These are phyloP conservation scores for Leishmania amazonensis DNA, from an alignment of 208 protist species.

Conservation along the genomic window DNA sequence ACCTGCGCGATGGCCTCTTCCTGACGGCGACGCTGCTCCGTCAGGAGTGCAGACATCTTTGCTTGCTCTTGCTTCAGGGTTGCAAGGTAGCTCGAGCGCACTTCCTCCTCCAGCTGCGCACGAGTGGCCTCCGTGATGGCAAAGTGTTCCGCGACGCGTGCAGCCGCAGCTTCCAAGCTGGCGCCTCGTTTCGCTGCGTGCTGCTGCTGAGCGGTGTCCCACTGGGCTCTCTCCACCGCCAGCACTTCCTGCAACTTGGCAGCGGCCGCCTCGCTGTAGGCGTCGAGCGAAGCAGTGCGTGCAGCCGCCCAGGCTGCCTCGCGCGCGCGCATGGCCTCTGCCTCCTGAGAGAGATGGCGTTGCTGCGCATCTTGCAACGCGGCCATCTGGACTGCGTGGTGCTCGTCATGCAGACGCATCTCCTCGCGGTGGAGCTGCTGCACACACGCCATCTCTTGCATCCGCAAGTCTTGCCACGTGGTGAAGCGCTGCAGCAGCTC, in stretches of 20 bases:
- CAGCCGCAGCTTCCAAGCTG: conserved; percentile 6
- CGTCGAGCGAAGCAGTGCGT: conserved; percentile 19
- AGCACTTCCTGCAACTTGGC: conserved; percentile 18
- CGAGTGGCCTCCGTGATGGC: conserved; percentile 7
- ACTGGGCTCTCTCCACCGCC: conserved; percentile 4
- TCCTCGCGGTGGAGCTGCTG: conserved; percentile 12
- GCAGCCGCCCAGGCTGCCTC: conserved; percentile 21
- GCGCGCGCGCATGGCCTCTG: conserved; percentile 12
- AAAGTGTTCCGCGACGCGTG: neutral
- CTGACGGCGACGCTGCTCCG: conserved; percentile 19
- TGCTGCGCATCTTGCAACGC: conserved; percentile 6
- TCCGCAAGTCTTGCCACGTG: conserved; percentile 21
- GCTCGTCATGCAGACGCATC: conserved; percentile 5
- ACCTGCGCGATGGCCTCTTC: conserved; percentile 9
- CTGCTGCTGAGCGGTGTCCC: conserved; percentile 4
- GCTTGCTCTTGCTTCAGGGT: conserved; percentile 18
- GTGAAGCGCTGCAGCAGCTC: conserved; percentile 21
- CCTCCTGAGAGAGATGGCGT: conserved; percentile 1
- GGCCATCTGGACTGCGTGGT: conserved; percentile 13
- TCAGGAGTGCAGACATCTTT: conserved; percentile 2
- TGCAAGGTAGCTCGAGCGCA: conserved; percentile 13
- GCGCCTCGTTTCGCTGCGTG: neutral
- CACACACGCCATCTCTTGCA: conserved; percentile 11
- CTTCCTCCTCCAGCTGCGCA: conserved; percentile 12
- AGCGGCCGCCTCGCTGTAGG: conserved; percentile 6